Base-by-base conservation (phyloP, 2,329 filamentous ascomycete genomes). In the Neofusicoccum laricinum region DNA sequence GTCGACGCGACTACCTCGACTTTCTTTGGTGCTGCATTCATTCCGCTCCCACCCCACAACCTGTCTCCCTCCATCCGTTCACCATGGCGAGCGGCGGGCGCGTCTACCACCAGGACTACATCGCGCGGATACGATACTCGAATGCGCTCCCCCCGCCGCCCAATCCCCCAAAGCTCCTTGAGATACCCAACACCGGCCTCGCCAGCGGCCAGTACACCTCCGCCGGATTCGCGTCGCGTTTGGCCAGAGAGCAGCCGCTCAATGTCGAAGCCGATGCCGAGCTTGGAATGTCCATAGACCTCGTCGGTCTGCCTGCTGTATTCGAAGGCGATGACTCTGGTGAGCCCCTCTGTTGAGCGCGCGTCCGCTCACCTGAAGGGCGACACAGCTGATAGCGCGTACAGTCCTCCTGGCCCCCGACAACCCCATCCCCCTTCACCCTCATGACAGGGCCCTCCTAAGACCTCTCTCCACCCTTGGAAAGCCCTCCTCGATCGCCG, bases 241-340 rank as follows among this genome's bases (percentile, higher is more conserved):
- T 99, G 70, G 92, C 91, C 17, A 85, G 94, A 73, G 93, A 97
- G 73, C 95, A 98, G 81, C 91, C 94, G 61, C 83, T 97, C 55
- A 98, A 97, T 74, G 95, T 99, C 67, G 95, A 99, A 79, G 93
- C 93, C 34, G 95, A 99, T 85, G 95, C 93, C 8, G 95, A 99
- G 81, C 86, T 98, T 70, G 95, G 95, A 65, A 98, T 99, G 95
- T 93, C 93, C 66, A 88, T 99, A 74, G 94, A 98, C 76, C 81
- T 99, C 70, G 90, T 98, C 65, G 95, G 95, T 72, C 92, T 98
- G 81, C 94, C 94, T 6, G 93, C 93, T 34, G 89, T 98, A 64
- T 97, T 98, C 73, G 89, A 98, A 72, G 94, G 93, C 65, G 93
- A 98, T 76, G 94, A 98, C 82, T 90, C 90, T 79, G 92, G 93